These are phyloP conservation scores for Lachancea lanzarotensis DNA, from an alignment of 805 yeast species.

Conservation along the genomic window DNA sequence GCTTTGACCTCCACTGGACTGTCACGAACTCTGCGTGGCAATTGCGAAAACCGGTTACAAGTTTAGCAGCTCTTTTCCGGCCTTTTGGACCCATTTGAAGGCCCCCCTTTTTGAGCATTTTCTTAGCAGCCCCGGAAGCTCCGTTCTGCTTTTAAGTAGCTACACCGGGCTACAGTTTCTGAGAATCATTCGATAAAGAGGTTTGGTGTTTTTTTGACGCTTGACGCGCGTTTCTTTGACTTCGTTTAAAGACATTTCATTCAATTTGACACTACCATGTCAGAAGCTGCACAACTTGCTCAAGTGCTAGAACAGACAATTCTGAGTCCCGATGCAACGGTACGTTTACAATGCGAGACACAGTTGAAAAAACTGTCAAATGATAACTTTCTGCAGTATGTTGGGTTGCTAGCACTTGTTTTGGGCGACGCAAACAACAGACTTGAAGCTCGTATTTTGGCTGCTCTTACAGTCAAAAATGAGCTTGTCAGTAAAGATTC, in stretches of 20 bases:
- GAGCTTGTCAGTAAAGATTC: constrained; percentile 78
- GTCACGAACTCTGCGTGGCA: not conserved
- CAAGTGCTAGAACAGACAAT: constrained; percentile 74
- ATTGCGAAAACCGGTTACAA: not conserved
- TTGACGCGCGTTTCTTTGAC: not conserved
- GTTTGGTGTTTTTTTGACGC: too few species aligned
- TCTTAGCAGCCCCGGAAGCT: not conserved
- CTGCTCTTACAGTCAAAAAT: constrained; percentile 83
- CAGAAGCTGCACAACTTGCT: constrained; percentile 45
- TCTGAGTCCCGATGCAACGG: constrained; percentile 55
- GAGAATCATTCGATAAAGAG: too few species aligned
- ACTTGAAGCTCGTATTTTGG: constrained; percentile 83
- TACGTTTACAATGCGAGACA: constrained; percentile 71
- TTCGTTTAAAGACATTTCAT: too few species aligned
- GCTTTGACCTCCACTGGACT: not conserved
- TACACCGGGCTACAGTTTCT: too few species aligned
- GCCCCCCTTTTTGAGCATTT: not conserved
- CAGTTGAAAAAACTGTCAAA: constrained; percentile 65
- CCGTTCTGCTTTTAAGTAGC: too few species aligned
- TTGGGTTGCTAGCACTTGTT: constrained; percentile 62
- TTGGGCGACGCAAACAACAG: constrained; percentile 58
- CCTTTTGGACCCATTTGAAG: not conserved
- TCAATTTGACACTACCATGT: constrained; percentile 20
- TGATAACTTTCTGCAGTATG: constrained; percentile 69
- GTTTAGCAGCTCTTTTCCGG: not conserved